Conservation (phyloP, 495 filamentous ascomycete species). For the Aspergillus mulundensis region DNA sequence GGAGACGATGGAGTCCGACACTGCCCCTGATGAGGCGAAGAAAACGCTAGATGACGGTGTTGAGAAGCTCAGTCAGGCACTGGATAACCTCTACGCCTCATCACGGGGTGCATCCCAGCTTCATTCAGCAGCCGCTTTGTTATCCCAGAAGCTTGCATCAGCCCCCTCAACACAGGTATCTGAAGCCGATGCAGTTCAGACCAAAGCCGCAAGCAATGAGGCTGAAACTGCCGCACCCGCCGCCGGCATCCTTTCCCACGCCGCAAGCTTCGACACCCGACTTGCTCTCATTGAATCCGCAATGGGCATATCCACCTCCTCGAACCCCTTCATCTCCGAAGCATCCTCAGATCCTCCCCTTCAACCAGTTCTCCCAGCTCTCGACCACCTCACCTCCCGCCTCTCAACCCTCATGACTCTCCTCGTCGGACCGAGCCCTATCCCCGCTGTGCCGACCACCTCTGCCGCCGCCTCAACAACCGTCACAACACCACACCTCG, state of each 20-base stretch:
- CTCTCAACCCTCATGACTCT: conserved; percentile 41
- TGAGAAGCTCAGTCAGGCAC: conserved; percentile 58
- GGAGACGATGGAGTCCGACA: conserved; percentile 17
- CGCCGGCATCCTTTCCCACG: conserved; percentile 65
- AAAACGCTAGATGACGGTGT: conserved; percentile 43
- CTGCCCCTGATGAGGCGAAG: conserved; percentile 22
- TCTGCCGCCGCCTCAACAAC: conserved; percentile 20
- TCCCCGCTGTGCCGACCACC: conserved; percentile 23
- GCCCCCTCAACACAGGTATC: conserved; percentile 7
- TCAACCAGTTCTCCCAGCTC: conserved; percentile 71
- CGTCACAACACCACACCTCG: conserved; percentile 51
- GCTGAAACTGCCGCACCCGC: conserved; percentile 40
- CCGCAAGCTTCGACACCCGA: conserved; percentile 82
- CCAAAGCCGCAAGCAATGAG: conserved; percentile 3
- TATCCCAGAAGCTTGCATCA: conserved; percentile 32
- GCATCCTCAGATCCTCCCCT: conserved; percentile 59
- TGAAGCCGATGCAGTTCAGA: conserved; percentile 1
- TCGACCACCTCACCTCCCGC: conserved; percentile 57
- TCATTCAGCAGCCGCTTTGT: conserved; percentile 33
- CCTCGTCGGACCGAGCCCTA: conserved; percentile 38
- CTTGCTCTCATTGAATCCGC: conserved; percentile 73
- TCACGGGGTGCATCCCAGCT: conserved; percentile 28
- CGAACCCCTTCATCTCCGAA: conserved; percentile 59
- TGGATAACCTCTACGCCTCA: conserved; percentile 53
- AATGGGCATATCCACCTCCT: conserved; percentile 69